These are phyloP conservation scores for Hapsidospora chrysogenum DNA, from an alignment of 495 filamentous ascomycete genomes.

Conservation along the genomic window DNA sequence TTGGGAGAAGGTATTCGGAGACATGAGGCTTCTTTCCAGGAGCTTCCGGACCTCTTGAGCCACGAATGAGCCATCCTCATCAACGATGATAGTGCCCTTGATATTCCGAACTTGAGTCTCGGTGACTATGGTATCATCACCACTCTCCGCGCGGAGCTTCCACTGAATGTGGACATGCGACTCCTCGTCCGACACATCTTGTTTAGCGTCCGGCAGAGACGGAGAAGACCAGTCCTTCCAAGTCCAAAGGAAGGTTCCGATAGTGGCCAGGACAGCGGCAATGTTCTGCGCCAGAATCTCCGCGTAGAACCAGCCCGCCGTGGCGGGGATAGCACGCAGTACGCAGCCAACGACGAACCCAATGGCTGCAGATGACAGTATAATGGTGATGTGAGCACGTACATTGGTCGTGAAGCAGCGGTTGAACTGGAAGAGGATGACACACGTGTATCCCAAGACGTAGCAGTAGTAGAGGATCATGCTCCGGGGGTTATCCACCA, in stretches of 20 bases:
- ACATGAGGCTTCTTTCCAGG: neutral
- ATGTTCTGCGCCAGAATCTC: slow-evolving; percentile 8
- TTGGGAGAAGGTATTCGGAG: neutral
- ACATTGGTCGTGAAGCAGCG: slow-evolving; percentile 13
- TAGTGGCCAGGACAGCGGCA: slow-evolving; percentile 5
- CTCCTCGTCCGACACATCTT: neutral
- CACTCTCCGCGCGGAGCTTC: neutral
- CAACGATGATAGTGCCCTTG: neutral
- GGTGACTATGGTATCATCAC: neutral
- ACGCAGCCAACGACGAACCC: slow-evolving; percentile 10
- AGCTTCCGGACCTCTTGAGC: neutral
- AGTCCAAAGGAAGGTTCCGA: slow-evolving; percentile 8
- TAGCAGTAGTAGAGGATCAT: slow-evolving; percentile 10
- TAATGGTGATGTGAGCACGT: slow-evolving; percentile 7
- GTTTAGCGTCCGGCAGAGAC: too few relatives aligned
- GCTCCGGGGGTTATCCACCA: slow-evolving; percentile 5
- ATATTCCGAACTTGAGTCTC: neutral
- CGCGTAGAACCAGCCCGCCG: slow-evolving; percentile 2
- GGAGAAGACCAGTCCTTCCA: slow-evolving; percentile 3
- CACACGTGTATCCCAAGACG: slow-evolving; percentile 9
- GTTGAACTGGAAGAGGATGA: slow-evolving; percentile 16
- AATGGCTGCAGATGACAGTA: slow-evolving; percentile 8
- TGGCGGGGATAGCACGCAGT: slow-evolving; percentile 4
- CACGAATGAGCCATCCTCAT: neutral
- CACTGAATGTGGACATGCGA: neutral